A percentile compares a stretch with the other conserved stretches of the same genome.
These are phyloP conservation scores for Phycomyces nitens DNA, from an alignment of 192 early-diverging fungal genomes.

Conservation along the genomic window DNA sequence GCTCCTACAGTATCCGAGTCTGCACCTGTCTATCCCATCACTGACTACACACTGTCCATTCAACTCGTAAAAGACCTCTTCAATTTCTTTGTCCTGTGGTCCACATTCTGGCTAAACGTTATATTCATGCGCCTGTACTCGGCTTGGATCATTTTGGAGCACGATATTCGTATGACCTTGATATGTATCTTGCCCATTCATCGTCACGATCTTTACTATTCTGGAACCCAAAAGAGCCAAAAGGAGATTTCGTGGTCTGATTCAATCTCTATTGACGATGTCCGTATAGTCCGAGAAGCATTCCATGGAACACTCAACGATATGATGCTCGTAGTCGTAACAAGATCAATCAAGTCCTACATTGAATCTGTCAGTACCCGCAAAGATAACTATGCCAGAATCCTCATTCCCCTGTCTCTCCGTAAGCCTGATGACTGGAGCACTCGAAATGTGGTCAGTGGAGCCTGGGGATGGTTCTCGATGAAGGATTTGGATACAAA, in stretches of 20 bases:
- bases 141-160: not conserved
- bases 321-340: constrained; percentile 29
- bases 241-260: constrained; percentile 36
- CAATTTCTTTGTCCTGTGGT: too few species aligned
- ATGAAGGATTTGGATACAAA: constrained; percentile 25
- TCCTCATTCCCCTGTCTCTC: constrained; percentile 36
- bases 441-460: constrained; percentile 28
- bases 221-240: constrained; percentile 13
- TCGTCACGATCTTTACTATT: constrained; percentile 21
- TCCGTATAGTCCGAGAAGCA: constrained; percentile 22
- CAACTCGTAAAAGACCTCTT: not conserved
- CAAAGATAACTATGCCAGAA: constrained; percentile 15
- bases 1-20: not conserved
- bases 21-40: not conserved
- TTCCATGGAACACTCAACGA: constrained; percentile 35
- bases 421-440: constrained; percentile 24
- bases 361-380: constrained; percentile 13
- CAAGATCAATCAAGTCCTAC: constrained; percentile 19
- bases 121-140: not conserved
- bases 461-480: constrained; percentile 28
- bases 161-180: constrained; percentile 7
- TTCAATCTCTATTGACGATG: constrained; percentile 20
- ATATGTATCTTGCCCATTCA: not conserved
- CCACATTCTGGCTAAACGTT: not conserved
- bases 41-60: not conserved